Evolutionary conservation across 176 grass and related monocot genomes (phyloP).

Genomic region (Zea luxurians): DNA sequence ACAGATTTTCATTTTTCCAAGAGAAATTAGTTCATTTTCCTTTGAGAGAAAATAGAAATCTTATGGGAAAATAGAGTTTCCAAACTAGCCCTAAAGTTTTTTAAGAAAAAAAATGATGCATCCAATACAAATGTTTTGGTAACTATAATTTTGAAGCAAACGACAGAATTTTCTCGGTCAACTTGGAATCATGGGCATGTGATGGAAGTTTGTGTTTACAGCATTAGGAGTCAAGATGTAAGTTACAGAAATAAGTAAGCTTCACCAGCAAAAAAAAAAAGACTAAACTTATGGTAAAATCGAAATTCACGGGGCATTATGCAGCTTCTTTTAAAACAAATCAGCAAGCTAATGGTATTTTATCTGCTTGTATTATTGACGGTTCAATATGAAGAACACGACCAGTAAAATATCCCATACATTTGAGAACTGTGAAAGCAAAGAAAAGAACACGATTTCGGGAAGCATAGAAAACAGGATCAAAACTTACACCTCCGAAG

Average conservation of each 20-base stretch:
- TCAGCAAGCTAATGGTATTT: background rate
- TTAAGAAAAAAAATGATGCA: background rate
- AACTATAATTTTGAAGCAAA: conserved; percentile 1
- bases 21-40: too few relatives aligned
- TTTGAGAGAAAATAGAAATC: too few relatives aligned
- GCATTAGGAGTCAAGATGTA: background rate
- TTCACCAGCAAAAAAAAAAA: background rate
- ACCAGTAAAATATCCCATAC: background rate
- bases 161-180: background rate
- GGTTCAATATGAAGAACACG: background rate
- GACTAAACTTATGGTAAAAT: background rate
- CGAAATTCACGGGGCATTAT: background rate
- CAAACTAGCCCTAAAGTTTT: too few relatives aligned
- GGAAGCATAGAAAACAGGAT: background rate
- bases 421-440: background rate
- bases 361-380: background rate
- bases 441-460: background rate
- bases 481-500: too few relatives aligned
- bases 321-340: background rate
- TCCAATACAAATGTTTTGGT: background rate
- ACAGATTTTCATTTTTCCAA: too few relatives aligned
- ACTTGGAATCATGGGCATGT: conserved; percentile 1
- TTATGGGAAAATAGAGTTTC: too few relatives aligned
- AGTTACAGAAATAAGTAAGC: background rate
- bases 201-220: background rate